Evolutionary conservation across 1,139 yeast genomes (phyloP), one percentile per base, ranked within the genome.

Genomic region (Tardiomyces blankii): DNA sequence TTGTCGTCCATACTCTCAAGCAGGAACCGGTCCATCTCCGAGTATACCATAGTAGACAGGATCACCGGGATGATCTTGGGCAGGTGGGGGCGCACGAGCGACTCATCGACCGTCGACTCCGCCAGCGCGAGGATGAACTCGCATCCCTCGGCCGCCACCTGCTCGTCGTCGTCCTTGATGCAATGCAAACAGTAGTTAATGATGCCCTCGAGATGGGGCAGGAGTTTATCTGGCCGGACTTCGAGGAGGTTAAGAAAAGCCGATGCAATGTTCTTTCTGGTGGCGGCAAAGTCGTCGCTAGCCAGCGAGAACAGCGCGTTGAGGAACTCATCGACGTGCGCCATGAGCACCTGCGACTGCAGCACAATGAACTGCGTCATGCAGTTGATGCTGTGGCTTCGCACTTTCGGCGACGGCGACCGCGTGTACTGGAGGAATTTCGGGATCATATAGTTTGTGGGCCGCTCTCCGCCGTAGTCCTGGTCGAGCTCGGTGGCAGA

Each of bases 121-220:
- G 94, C 79, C 48, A 91, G 71, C 1, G 85, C 80, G 45, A 91
- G 72, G 51, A 93, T 69, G 57, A 91, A 88, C 65, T 91, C 98
- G 64, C 96, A 87, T 2, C 95, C 97, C 61, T 88, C 96, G 44
- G 88, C 69, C 0, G 95, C 84, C 39, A 88, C 93, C 47, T 74
- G 80, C 51, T 84, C 93, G 51, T 80, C 78, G 9, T 68, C 66
- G 52, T 75, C 79, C 50, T 76, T 75, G 69, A 91, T 79, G 51
- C 89, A 76, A 62, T 89, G 96, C 48, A 87, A 65, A 60, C 91
- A 80, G 67, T 85, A 91, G 54, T 81, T 77, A 44, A 91, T 76
- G 16, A 91, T 88, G 4, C 97, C 97, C 47, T 75, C 80, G 49
- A 91, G 64, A 61, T 89, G 95, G 9, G 91, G 89, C 44, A 75